A percentile compares a stretch with the other conserved stretches of the same genome.
These are phyloP conservation scores for Gentiana macrophylla DNA, from an alignment of 257 asterid genomes.

Conservation along the genomic window DNA sequence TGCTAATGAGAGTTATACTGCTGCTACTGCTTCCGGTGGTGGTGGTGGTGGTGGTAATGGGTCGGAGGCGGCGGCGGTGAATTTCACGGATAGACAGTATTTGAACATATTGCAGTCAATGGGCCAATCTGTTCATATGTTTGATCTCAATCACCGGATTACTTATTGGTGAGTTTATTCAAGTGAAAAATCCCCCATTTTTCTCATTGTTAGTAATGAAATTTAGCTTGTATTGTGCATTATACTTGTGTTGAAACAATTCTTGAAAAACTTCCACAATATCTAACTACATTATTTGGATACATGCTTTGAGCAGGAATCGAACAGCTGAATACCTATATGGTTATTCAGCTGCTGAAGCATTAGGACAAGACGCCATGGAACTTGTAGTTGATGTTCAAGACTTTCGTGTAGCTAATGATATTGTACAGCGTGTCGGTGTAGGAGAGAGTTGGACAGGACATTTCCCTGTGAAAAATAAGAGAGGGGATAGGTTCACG, in stretches of 20 bases:
- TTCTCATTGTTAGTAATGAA: neutral
- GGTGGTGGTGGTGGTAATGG: slow-evolving; percentile 8
- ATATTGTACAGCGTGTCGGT: slow-evolving; percentile 38
- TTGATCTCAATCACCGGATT: slow-evolving; percentile 45
- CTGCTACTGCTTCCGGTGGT: slow-evolving; percentile 1
- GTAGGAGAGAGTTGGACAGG: slow-evolving; percentile 87
- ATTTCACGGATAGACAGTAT: slow-evolving; percentile 66
- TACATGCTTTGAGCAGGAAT: slow-evolving; percentile 46
- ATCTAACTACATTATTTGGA: too few species aligned
- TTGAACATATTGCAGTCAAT: slow-evolving; percentile 82
- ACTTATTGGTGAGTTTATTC: slow-evolving; percentile 70
- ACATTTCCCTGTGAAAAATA: slow-evolving; percentile 59
- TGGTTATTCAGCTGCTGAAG: slow-evolving; percentile 69
- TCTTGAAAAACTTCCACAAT: too few species aligned
- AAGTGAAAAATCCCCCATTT: neutral
- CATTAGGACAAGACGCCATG: slow-evolving; percentile 45
- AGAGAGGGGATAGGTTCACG: slow-evolving; percentile 47
- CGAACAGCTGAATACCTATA: slow-evolving; percentile 60
- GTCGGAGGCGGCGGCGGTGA: slow-evolving; percentile 30
- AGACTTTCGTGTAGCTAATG: slow-evolving; percentile 33
- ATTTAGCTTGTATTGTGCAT: neutral
- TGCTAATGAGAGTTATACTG: too few species aligned
- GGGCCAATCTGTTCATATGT: slow-evolving; percentile 79
- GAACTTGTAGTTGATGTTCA: slow-evolving; percentile 40
- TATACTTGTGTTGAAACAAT: too few species aligned